phyloP scores from a whole-genome alignment of 2,329 filamentous ascomycete species.

The Nemania bipapillata region DNA sequence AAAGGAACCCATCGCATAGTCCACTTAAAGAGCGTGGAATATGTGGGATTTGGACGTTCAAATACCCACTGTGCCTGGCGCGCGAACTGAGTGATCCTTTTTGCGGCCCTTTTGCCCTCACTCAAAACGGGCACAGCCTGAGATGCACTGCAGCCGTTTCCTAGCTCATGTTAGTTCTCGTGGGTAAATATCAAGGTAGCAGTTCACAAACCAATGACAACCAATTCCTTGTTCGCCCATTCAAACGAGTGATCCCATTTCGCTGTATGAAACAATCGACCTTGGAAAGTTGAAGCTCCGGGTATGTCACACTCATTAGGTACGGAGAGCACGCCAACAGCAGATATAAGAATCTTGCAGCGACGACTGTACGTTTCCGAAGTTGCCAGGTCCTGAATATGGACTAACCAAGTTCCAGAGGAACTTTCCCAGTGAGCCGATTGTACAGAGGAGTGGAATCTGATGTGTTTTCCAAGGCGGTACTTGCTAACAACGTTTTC shows the following conservation, averaged over 20 bases:
- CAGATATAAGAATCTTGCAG: conserved; percentile 33
- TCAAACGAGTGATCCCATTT: conserved; percentile 34
- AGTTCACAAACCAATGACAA: conserved; percentile 30
- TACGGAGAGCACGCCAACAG: conserved; percentile 22
- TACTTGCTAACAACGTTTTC: conserved; percentile 26
- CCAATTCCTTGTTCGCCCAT: conserved; percentile 29
- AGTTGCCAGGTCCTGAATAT: conserved; percentile 26
- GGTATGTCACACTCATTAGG: conserved; percentile 26
- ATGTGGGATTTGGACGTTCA: conserved; percentile 29
- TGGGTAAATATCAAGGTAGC: not conserved
- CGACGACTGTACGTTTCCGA: conserved; percentile 22
- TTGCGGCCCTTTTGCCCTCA: conserved; percentile 19
- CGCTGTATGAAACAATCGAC: conserved; percentile 30
- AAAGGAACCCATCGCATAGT: conserved; percentile 36
- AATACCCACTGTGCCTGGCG: conserved; percentile 32
- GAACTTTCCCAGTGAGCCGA: conserved; percentile 28
- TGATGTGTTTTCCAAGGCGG: conserved; percentile 19
- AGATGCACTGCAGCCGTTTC: conserved; percentile 33
- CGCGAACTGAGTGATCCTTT: conserved; percentile 34
- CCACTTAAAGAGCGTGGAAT: conserved; percentile 29
- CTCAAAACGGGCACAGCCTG: conserved; percentile 30
- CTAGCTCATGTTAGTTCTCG: not conserved
- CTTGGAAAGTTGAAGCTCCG: conserved; percentile 25
- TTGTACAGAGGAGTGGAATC: conserved; percentile 16
- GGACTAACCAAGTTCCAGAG: conserved; percentile 31